Percentiles rank a stretch among this genome's conserved stretches.
Conservation (phyloP, 2,329 filamentous ascomycete species). For the Rhynchosporium secalis region DNA sequence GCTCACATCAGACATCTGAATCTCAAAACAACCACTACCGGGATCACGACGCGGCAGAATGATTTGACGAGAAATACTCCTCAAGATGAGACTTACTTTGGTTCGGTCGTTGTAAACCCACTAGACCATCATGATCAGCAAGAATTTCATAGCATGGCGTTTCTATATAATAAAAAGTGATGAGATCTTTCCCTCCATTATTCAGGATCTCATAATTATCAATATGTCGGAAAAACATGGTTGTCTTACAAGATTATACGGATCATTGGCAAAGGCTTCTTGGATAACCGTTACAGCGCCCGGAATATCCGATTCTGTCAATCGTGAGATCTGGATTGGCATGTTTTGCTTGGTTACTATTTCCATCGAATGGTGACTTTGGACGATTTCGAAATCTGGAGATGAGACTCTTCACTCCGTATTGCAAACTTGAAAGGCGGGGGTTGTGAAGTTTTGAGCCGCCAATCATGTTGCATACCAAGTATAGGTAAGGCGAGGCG, state of each 20-base stretch:
- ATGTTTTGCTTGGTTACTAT: constrained; percentile 39
- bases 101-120: constrained; percentile 62
- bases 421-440: neutral
- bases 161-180: neutral
- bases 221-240: neutral
- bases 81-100: constrained; percentile 47
- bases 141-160: neutral
- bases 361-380: neutral
- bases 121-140: constrained; percentile 28
- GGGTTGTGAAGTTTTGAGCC: neutral
- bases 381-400: neutral
- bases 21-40: constrained; percentile 18
- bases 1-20: neutral
- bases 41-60: constrained; percentile 11
- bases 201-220: neutral
- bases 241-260: constrained; percentile 51
- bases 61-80: neutral
- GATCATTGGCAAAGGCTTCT: constrained; percentile 64
- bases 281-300: constrained; percentile 66
- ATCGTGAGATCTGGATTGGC: constrained; percentile 55
- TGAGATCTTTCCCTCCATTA: no score
- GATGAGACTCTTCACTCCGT: neutral
- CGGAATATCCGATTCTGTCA: constrained; percentile 61
- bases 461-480: neutral
- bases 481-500: neutral